Evolutionary conservation across 805 yeast genomes (phyloP).

Genomic region (Pachysolen tannophilus): DNA sequence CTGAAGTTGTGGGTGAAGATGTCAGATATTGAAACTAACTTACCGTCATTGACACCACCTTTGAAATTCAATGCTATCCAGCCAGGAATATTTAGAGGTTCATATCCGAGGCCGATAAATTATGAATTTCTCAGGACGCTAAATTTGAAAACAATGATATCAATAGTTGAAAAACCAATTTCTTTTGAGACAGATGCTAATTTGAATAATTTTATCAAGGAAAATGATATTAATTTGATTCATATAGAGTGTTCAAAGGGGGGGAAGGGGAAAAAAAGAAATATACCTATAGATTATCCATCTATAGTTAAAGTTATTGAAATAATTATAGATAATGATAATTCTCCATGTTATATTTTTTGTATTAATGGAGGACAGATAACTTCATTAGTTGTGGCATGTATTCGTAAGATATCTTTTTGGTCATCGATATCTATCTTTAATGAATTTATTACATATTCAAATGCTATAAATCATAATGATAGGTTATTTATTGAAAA

Average conservation of each 20-base stretch:
- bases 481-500: slow-evolving; percentile 81
- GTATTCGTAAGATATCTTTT: slow-evolving; percentile 70
- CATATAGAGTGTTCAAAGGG: slow-evolving; percentile 63
- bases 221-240: slow-evolving; percentile 48
- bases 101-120: slow-evolving; percentile 76
- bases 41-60: slow-evolving; percentile 52
- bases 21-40: background rate
- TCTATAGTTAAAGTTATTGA: slow-evolving; percentile 55
- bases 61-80: slow-evolving; percentile 68
- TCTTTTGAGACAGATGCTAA: slow-evolving; percentile 41
- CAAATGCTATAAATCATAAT: slow-evolving; percentile 70
- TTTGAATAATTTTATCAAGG: slow-evolving; percentile 42
- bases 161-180: slow-evolving; percentile 74
- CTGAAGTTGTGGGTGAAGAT: no score
- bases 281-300: slow-evolving; percentile 69
- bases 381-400: slow-evolving; percentile 77
- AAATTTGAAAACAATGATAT: slow-evolving; percentile 60
- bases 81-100: slow-evolving; percentile 70
- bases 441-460: slow-evolving; percentile 73
- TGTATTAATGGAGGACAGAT: slow-evolving; percentile 88
- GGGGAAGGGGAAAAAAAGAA: slow-evolving; percentile 75
- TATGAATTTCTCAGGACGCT: slow-evolving; percentile 59
- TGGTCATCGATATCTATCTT: slow-evolving; percentile 89
- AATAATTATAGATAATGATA: slow-evolving; percentile 46
- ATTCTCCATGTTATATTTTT: slow-evolving; percentile 73